Percentiles rank a stretch among this genome's conserved stretches.
phyloP scores from a whole-genome alignment of 2,329 filamentous ascomycete species.

The Alternaria gansuensis region DNA sequence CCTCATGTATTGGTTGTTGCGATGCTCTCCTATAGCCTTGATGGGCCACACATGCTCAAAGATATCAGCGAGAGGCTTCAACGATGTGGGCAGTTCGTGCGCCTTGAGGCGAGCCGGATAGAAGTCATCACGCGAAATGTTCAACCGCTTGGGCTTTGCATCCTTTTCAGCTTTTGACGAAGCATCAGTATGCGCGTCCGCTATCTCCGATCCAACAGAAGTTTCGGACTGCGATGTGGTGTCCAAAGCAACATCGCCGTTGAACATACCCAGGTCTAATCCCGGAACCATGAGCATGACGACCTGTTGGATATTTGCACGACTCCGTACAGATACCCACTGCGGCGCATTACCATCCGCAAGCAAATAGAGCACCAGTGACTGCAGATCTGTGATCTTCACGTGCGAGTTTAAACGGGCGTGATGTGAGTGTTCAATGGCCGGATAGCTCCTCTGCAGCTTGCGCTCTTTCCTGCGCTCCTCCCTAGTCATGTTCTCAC shows the following conservation, averaged over 20 bases:
- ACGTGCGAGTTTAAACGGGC: slow-evolving; percentile 65
- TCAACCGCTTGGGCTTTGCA: slow-evolving; percentile 40
- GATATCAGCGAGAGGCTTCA: slow-evolving; percentile 76
- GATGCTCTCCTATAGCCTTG: slow-evolving; percentile 85
- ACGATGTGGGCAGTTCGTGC: slow-evolving; percentile 53
- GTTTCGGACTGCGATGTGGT: slow-evolving; percentile 6
- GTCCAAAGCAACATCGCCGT: slow-evolving; percentile 57
- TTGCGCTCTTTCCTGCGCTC: slow-evolving; percentile 44
- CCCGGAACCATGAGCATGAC: slow-evolving; percentile 93
- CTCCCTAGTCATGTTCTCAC: slow-evolving; percentile 28
- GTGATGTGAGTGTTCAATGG: slow-evolving; percentile 62
- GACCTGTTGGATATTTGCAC: slow-evolving; percentile 71
- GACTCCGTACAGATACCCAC: slow-evolving; percentile 69
- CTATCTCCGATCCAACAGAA: slow-evolving; percentile 10
- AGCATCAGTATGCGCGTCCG: slow-evolving; percentile 25
- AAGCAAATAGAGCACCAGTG: slow-evolving; percentile 66
- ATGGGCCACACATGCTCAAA: slow-evolving; percentile 92
- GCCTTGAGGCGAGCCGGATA: slow-evolving; percentile 58
- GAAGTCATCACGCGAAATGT: slow-evolving; percentile 59
- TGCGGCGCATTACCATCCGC: slow-evolving; percentile 68
- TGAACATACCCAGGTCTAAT: slow-evolving; percentile 89
- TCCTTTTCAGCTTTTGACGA: slow-evolving; percentile 17
- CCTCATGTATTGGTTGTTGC: slow-evolving; percentile 65
- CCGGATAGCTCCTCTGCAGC: slow-evolving; percentile 46
- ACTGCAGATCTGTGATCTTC: slow-evolving; percentile 67